Percentiles rank a stretch among this genome's conserved stretches.
Conservation (phyloP, 495 filamentous ascomycete species). For the Penicillium psychrofluorescens region DNA sequence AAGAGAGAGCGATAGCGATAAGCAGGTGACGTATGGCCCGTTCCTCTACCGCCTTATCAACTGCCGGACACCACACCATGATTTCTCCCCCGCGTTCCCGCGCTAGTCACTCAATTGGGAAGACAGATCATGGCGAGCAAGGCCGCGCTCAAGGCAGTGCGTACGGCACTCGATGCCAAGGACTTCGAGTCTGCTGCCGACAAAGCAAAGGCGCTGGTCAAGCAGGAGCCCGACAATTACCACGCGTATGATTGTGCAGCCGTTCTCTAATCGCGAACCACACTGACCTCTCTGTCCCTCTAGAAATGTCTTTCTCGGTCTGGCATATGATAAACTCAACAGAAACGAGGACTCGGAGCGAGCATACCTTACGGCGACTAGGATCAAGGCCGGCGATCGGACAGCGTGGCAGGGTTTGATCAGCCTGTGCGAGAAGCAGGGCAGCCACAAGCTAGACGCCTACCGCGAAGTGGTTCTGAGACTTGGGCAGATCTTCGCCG, state of each 20-base stretch:
- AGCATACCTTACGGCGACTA: slow-evolving; percentile 69
- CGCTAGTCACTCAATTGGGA: slow-evolving; percentile 1
- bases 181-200: slow-evolving; percentile 69
- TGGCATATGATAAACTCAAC: slow-evolving; percentile 68
- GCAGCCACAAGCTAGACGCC: slow-evolving; percentile 55
- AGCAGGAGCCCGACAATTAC: slow-evolving; percentile 71
- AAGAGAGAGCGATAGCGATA: slow-evolving; percentile 9
- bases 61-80: slow-evolving; percentile 6
- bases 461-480: slow-evolving; percentile 66
- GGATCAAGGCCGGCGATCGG: slow-evolving; percentile 50
- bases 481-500: slow-evolving; percentile 67
- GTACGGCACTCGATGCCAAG: slow-evolving; percentile 67
- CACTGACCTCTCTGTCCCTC: slow-evolving; percentile 3
- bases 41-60: slow-evolving; percentile 10
- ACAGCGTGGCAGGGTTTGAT: slow-evolving; percentile 90
- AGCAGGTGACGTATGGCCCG: slow-evolving; percentile 18
- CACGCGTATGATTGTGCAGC: slow-evolving; percentile 53
- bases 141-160: slow-evolving; percentile 75
- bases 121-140: slow-evolving; percentile 52
- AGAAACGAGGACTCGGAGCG: slow-evolving; percentile 62
- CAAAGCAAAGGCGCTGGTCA: slow-evolving; percentile 58
- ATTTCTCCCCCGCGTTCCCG: slow-evolving; percentile 16
- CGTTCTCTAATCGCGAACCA: background rate
- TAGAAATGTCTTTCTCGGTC: slow-evolving; percentile 75
- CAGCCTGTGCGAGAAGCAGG: slow-evolving; percentile 74